phyloP scores from a whole-genome alignment of 768 basidiomycete species.

The Cantharellus anzutake region DNA sequence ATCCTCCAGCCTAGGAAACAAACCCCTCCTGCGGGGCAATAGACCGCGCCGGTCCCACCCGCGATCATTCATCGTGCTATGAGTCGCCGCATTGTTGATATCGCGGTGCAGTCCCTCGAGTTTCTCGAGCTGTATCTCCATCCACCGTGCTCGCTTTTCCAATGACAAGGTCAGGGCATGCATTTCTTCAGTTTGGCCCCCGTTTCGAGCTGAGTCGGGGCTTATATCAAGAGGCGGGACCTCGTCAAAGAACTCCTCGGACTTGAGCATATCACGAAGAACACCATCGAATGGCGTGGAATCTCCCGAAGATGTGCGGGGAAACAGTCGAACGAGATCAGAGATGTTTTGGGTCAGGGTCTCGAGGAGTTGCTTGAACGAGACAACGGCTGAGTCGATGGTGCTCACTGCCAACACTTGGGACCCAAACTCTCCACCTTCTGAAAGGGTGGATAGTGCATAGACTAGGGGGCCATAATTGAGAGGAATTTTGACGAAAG shows the following conservation, averaged over 20 bases:
- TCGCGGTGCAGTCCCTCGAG: slow-evolving; percentile 78
- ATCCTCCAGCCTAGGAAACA: slow-evolving; percentile 13
- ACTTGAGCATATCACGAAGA: slow-evolving; percentile 72
- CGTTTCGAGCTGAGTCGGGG: slow-evolving; percentile 14
- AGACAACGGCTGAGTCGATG: slow-evolving; percentile 80
- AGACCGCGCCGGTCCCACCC: slow-evolving; percentile 53
- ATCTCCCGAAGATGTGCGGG: slow-evolving; percentile 79
- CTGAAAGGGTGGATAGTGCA: slow-evolving; percentile 68
- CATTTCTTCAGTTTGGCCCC: slow-evolving; percentile 62
- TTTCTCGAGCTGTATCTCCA: slow-evolving; percentile 80
- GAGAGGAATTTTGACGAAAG: slow-evolving; percentile 60
- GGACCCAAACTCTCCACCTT: slow-evolving; percentile 55
- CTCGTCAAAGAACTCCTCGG: slow-evolving; percentile 60
- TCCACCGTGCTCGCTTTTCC: slow-evolving; percentile 81
- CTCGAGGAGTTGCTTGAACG: slow-evolving; percentile 76
- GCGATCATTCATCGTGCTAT: slow-evolving; percentile 65
- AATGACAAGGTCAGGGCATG: slow-evolving; percentile 65
- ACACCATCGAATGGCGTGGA: slow-evolving; percentile 79
- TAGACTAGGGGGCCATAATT: slow-evolving; percentile 76
- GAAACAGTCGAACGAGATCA: slow-evolving; percentile 64
- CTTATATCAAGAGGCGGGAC: slow-evolving; percentile 15
- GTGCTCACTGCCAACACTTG: slow-evolving; percentile 69
- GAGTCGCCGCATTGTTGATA: slow-evolving; percentile 74
- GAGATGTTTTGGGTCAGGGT: slow-evolving; percentile 82
- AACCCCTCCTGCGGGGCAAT: slow-evolving; percentile 1